Percentiles rank a stretch among this genome's conserved stretches.
phyloP scores from a whole-genome alignment of 129 eudicot genomes.

The Escallonia herrerae region DNA sequence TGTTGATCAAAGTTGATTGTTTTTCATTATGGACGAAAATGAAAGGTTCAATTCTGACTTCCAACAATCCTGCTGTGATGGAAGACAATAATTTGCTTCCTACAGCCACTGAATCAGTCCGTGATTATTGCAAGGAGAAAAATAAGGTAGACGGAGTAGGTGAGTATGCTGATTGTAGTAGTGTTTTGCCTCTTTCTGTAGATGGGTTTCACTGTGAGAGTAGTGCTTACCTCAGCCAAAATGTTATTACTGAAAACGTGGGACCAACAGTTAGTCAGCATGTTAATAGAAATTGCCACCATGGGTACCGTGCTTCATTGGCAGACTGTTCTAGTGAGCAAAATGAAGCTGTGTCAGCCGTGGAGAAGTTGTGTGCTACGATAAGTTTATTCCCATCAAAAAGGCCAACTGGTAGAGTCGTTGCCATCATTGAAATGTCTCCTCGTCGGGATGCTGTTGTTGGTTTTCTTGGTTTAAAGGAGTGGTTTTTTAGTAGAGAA shows the following conservation, averaged over 20 bases:
- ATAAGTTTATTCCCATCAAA: constrained; percentile 46
- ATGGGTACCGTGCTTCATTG: constrained; percentile 10
- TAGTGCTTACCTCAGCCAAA: constrained; percentile 17
- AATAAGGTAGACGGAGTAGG: constrained; percentile 23
- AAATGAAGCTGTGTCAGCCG: constrained; percentile 23
- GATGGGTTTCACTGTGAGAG: constrained; percentile 11
- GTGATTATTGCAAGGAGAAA: constrained; percentile 36
- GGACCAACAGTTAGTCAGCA: constrained; percentile 22
- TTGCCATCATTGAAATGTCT: constrained; percentile 65
- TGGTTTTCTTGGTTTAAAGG: constrained; percentile 64
- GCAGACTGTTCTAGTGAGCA: constrained; percentile 21
- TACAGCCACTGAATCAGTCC: constrained; percentile 9
- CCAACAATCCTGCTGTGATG: constrained; percentile 13
- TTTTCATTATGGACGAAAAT: constrained; percentile 65
- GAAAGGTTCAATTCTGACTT: constrained; percentile 47
- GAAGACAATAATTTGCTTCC: constrained; percentile 13
- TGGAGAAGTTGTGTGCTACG: constrained; percentile 43
- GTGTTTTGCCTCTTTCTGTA: background rate
- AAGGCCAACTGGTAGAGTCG: constrained; percentile 89
- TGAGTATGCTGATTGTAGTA: constrained; percentile 3
- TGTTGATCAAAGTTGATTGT: constrained; percentile 66
- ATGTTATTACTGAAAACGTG: constrained; percentile 11
- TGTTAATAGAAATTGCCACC: constrained; percentile 12
- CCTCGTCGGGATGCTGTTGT: constrained; percentile 56
- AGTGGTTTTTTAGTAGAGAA: constrained; percentile 38